Evolutionary conservation across 352 stramenopile species (phyloP).

Genomic region (Globisporangium abappressorium): DNA sequence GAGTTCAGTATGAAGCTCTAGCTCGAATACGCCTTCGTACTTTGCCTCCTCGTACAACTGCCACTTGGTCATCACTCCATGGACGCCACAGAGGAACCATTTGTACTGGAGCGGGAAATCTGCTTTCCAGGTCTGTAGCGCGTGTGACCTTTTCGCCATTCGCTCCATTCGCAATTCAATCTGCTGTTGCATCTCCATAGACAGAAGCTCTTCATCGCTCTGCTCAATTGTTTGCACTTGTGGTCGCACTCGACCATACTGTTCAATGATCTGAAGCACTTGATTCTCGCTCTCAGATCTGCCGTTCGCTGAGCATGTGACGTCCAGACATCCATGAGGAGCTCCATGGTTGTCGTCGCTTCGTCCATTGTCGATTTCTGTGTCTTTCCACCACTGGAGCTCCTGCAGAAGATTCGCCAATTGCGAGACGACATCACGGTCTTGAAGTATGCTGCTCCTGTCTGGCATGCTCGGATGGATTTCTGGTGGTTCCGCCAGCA

Average conservation of each 20-base stretch:
- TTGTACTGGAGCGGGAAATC: not conserved
- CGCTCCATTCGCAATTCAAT: not conserved
- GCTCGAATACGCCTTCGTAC: slow-evolving; percentile 5
- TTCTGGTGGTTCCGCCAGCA: not conserved
- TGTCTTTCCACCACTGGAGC: slow-evolving; percentile 6
- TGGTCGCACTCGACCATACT: not conserved
- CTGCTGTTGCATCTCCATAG: not conserved
- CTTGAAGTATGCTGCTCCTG: not conserved
- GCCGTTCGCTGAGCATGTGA: not conserved
- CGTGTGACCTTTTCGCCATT: not conserved
- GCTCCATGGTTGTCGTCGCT: not conserved
- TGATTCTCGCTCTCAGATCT: not conserved
- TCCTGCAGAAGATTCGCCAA: slow-evolving; percentile 1
- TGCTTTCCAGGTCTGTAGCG: not conserved
- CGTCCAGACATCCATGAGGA: not conserved
- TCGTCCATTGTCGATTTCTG: not conserved
- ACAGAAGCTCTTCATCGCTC: not conserved
- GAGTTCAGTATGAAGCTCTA: not conserved
- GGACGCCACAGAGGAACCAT: not conserved
- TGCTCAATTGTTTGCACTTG: not conserved
- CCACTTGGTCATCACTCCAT: slow-evolving; percentile 2
- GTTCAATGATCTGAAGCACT: not conserved
- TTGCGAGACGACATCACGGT: slow-evolving; percentile 1
- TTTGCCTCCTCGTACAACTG: slow-evolving; percentile 10
- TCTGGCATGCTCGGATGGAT: not conserved